These are phyloP conservation scores for Cladosporium phlei DNA, from an alignment of 2,329 filamentous ascomycete genomes.

Conservation along the genomic window DNA sequence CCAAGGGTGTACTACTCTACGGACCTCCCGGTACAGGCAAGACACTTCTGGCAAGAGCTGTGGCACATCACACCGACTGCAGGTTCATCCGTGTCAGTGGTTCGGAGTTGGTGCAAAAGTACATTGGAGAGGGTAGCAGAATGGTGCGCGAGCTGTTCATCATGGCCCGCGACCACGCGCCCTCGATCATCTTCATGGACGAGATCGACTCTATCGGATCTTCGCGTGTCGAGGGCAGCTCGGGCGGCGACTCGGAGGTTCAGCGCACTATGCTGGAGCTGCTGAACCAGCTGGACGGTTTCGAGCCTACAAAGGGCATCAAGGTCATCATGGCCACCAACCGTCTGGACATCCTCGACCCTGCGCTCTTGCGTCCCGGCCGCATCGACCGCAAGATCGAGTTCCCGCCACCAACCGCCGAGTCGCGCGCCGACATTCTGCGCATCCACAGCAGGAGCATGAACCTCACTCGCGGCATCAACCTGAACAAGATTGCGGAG, in stretches of 20 bases:
- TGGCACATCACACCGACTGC: constrained; percentile 97
- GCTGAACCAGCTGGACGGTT: constrained; percentile 96
- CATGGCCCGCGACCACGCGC: constrained; percentile 96
- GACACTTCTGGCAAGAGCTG: constrained; percentile 88
- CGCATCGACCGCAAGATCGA: constrained; percentile 98
- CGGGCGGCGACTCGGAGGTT: constrained; percentile 95
- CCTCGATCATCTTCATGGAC: constrained; percentile 99
- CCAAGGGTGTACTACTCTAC: constrained; percentile 94
- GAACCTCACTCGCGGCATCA: constrained; percentile 96
- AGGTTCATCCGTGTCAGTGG: constrained; percentile 98
- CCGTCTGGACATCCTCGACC: constrained; percentile 90
- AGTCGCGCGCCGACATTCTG: constrained; percentile 94
- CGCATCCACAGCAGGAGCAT: constrained; percentile 97
- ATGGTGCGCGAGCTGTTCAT: constrained; percentile 99
- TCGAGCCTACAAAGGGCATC: constrained; percentile 98
- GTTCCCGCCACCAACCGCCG: constrained; percentile 93
- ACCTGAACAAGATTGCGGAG: constrained; percentile 96
- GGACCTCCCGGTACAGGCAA: constrained; percentile 96
- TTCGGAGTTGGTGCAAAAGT: constrained; percentile 96
- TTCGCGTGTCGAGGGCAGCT: constrained; percentile 97
- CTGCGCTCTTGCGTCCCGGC: constrained; percentile 85
- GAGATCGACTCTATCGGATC: constrained; percentile 97
- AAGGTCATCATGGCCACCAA: constrained; percentile 99
- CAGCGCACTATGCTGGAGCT: constrained; percentile 98
- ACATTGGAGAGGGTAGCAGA: constrained; percentile 94